Percentiles rank a stretch among this genome's conserved stretches.
Evolutionary conservation across 306 rosid genomes (phyloP).

Genomic region (Fagus crenata): DNA sequence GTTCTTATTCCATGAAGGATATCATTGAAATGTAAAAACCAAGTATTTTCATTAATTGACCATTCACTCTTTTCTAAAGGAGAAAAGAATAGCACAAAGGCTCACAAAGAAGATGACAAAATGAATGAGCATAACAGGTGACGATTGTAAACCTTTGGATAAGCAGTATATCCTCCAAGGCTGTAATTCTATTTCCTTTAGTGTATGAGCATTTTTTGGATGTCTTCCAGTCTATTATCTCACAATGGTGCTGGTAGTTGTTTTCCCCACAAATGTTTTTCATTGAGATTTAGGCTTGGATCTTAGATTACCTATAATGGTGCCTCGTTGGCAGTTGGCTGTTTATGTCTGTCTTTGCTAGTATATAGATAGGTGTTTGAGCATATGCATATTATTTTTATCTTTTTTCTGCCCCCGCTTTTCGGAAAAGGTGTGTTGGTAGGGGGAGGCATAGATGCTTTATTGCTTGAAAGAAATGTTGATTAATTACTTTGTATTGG

Average conservation of each 20-base stretch:
- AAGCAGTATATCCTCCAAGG: neutral
- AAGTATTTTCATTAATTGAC: neutral
- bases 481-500: neutral
- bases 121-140: neutral
- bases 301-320: neutral
- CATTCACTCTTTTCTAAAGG: neutral
- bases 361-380: neutral
- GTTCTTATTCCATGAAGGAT: neutral
- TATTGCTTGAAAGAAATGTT: constrained; percentile 21
- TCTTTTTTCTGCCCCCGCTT: neutral
- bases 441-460: neutral
- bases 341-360: neutral
- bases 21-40: neutral
- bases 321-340: neutral
- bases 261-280: neutral
- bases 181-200: neutral
- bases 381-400: neutral
- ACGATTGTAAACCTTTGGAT: neutral
- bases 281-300: neutral
- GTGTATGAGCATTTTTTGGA: neutral
- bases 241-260: neutral
- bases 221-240: neutral
- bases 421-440: constrained; percentile 10
- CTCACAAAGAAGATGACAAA: neutral
- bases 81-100: neutral